phyloP scores from a whole-genome alignment of 495 filamentous ascomycete species.

The Cryomyces minteri region DNA sequence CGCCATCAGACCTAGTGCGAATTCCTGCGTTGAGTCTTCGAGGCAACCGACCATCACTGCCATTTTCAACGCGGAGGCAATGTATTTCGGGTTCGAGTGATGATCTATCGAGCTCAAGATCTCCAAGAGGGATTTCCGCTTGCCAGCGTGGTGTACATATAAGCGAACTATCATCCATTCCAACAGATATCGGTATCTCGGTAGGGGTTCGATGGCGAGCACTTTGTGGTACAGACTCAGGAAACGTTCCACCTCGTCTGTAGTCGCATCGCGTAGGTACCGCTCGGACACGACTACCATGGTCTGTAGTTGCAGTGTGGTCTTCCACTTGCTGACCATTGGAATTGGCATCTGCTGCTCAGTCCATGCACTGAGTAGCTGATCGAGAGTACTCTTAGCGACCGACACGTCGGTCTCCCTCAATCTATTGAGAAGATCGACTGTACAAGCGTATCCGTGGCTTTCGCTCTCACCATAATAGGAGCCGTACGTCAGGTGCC shows the following conservation, averaged over 20 bases:
- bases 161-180: slow-evolving; percentile 26
- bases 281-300: slow-evolving; percentile 20
- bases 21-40: slow-evolving; percentile 12
- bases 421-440: slow-evolving; percentile 24
- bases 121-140: slow-evolving; percentile 4
- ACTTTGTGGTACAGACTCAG: slow-evolving; percentile 2
- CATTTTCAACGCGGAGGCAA: slow-evolving; percentile 24
- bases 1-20: slow-evolving; percentile 12
- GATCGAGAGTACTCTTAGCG: slow-evolving; percentile 13
- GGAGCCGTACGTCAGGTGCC: slow-evolving; percentile 12
- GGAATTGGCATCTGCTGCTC: slow-evolving; percentile 20
- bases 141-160: slow-evolving; percentile 13
- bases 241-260: slow-evolving; percentile 2
- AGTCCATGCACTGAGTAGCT: slow-evolving; percentile 20
- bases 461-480: slow-evolving; percentile 23
- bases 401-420: slow-evolving; percentile 6
- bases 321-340: slow-evolving; percentile 27
- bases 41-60: slow-evolving; percentile 18
- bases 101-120: slow-evolving; percentile 10
- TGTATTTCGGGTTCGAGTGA: slow-evolving; percentile 20
- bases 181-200: slow-evolving; percentile 24
- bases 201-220: slow-evolving; percentile 21
- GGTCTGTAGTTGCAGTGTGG: slow-evolving; percentile 23
- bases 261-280: neutral
- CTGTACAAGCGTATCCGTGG: slow-evolving; percentile 22